phyloP scores from a whole-genome alignment of 306 rosid genomes.

The Cucurbita pepo region DNA sequence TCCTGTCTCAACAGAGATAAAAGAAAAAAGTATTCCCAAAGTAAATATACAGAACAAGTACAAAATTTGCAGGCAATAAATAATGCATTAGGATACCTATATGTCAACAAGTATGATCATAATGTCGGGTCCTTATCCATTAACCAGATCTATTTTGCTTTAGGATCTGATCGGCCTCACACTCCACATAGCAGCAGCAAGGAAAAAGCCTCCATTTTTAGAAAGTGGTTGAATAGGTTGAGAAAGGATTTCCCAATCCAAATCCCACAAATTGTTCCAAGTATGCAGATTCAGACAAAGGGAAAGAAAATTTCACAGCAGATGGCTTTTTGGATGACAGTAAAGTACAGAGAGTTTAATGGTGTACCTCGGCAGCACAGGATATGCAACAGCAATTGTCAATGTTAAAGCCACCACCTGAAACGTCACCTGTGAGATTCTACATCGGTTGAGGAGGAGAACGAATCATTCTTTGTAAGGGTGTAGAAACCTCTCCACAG shows the following conservation, averaged over 20 bases:
- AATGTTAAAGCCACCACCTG: constrained; percentile 10
- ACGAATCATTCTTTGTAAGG: no score
- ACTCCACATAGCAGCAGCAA: background rate
- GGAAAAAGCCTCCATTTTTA: background rate
- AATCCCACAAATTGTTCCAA: background rate
- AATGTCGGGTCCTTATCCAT: background rate
- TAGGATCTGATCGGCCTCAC: background rate
- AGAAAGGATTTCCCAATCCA: background rate
- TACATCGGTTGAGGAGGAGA: no score
- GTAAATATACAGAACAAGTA: background rate
- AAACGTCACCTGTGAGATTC: background rate
- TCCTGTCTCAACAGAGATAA: no score
- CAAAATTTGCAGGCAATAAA: background rate
- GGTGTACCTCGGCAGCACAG: background rate
- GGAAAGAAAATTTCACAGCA: background rate
- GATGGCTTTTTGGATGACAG: background rate
- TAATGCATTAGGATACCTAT: background rate
- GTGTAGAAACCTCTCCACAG: no score
- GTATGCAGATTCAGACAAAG: background rate
- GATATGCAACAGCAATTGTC: constrained; percentile 1
- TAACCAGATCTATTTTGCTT: background rate
- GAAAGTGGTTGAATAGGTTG: background rate
- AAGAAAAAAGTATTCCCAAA: no score
- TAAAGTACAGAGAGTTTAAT: constrained; percentile 1
- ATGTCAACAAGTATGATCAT: background rate